Evolutionary conservation across 2,329 filamentous ascomycete species (phyloP), one percentile per base, ranked within the genome.

Genomic region (Penicillium oxalicum): DNA sequence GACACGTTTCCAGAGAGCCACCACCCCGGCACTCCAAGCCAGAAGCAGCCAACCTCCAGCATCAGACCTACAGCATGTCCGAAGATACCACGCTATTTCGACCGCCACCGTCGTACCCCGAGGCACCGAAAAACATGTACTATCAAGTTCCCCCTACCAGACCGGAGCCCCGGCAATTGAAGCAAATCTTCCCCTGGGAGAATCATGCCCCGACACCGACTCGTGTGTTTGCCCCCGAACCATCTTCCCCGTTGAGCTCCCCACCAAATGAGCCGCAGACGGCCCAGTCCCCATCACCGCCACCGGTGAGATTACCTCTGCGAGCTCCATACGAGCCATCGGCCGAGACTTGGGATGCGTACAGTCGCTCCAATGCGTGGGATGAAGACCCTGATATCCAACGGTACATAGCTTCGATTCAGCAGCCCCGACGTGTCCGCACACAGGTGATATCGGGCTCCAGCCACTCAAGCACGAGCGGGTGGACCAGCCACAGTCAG

Each of bases 141-240:
- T 95, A 93, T 65, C 76, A 91, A 60, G 79, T 94, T 33, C 90
- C 90, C 4, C 64, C 58, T 35, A 67, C 63, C 32, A 68, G 81
- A 48, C 81, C 81, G 24, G 77, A 81, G 41, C 73, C 77, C 38
- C 75, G 83, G 55, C 79, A 74, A 52, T 79, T 83, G 11, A 77
- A 79, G 41, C 78, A 83, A 3, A 84, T 97, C 42, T 98, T 98
- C 67, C 93, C 93, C 0, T 98, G 93, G 93, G 93, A 98, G 68
- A 71, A 70, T 37, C 74, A 83, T 49, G 80, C 80, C 52, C 77
- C 84, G 9, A 81, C 76, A 59, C 71, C 82, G 8, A 80, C 79
- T 6, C 70, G 74, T 25, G 66, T 76, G 18, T 76, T 76, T 52
- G 50, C 66, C 7, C 61, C 70, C 39, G 67, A 73, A 29, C 58